Conservation (phyloP, 2,329 filamentous ascomycete species). For the Sporothrix mexicana region DNA sequence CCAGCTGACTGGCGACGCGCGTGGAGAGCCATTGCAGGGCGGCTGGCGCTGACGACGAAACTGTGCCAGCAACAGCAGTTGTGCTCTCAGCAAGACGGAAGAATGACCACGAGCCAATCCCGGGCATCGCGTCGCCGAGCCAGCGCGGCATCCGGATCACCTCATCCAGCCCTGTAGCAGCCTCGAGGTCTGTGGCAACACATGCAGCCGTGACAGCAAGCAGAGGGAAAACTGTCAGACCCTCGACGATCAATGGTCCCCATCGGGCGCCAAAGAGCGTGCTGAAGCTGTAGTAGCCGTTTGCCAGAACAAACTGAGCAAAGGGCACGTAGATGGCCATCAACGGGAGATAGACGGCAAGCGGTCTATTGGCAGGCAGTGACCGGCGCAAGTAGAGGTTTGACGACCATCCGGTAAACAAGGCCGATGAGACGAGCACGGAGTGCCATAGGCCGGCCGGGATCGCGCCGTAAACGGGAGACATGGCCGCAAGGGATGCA, state of each 20-base stretch:
- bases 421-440: slow-evolving; percentile 67
- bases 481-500: slow-evolving; percentile 75
- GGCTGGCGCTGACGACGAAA: slow-evolving; percentile 32
- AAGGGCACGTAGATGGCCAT: slow-evolving; percentile 77
- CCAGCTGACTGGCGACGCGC: slow-evolving; percentile 72
- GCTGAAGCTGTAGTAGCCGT: slow-evolving; percentile 57
- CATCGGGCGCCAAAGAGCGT: slow-evolving; percentile 55
- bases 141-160: slow-evolving; percentile 61
- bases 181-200: slow-evolving; percentile 69
- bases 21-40: slow-evolving; percentile 54
- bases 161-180: slow-evolving; percentile 50
- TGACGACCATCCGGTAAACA: slow-evolving; percentile 73
- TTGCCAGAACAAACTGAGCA: slow-evolving; percentile 73
- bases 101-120: slow-evolving; percentile 69
- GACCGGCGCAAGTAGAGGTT: slow-evolving; percentile 62
- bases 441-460: slow-evolving; percentile 75
- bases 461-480: slow-evolving; percentile 87
- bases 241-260: slow-evolving; percentile 78
- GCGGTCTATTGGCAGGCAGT: slow-evolving; percentile 54
- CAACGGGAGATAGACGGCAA: slow-evolving; percentile 68
- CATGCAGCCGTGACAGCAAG: slow-evolving; percentile 67
- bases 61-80: slow-evolving; percentile 40
- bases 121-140: slow-evolving; percentile 67
- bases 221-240: slow-evolving; percentile 73
- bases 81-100: slow-evolving; percentile 60